Conservation (phyloP, 805 yeast genomes). For the Cyberlindnera meyerae region DNA sequence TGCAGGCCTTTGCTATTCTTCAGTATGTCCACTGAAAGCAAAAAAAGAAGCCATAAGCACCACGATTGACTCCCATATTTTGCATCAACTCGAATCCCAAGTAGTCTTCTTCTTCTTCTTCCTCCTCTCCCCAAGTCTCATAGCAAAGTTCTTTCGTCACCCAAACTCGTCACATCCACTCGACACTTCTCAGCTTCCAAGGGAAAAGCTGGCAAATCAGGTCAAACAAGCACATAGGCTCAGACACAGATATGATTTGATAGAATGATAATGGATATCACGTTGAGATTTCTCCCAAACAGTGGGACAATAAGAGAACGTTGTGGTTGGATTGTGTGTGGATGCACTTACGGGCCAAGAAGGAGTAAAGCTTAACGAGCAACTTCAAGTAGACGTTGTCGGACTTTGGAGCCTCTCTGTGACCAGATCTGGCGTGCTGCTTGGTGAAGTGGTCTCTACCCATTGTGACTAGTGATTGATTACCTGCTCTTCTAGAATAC, state of each 20-base stretch:
- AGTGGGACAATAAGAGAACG: no score
- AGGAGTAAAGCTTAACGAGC: conserved; percentile 96
- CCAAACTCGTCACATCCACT: no score
- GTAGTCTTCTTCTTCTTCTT: no score
- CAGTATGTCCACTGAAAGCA: conserved; percentile 24
- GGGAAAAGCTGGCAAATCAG: neutral
- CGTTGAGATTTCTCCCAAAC: no score
- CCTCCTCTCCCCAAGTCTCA: no score
- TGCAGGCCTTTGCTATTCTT: conserved; percentile 14
- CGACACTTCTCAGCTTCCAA: conserved; percentile 9
- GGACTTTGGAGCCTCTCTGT: conserved; percentile 99
- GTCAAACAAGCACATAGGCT: no score
- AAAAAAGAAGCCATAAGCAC: neutral
- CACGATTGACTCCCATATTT: no score
- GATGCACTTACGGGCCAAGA: conserved; percentile 92
- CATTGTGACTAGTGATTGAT: conserved; percentile 46
- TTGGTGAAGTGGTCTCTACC: conserved; percentile 96
- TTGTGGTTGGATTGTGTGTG: no score
- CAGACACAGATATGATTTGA: no score
- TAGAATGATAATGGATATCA: no score
- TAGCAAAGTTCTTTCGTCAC: no score
- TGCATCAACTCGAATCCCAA: conserved; percentile 9
- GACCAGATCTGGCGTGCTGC: conserved; percentile 94
- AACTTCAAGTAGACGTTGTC: conserved; percentile 98
- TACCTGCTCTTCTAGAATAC: no score